Percentiles rank a stretch among this genome's conserved stretches.
Conservation (phyloP, 2,329 filamentous ascomycete species). For the Colletotrichum tofieldiae region DNA sequence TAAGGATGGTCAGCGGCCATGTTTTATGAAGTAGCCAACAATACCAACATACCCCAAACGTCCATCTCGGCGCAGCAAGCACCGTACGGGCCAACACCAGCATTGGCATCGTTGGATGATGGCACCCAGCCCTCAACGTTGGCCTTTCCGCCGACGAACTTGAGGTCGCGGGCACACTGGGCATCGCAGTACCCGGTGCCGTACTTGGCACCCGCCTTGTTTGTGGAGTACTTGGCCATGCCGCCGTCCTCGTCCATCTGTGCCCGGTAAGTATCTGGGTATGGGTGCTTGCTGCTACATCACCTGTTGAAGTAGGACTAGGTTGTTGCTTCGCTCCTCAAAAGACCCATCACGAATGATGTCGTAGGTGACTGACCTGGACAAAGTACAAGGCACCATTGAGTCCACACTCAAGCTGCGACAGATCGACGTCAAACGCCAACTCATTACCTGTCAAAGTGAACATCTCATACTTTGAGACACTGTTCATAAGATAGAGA, state of each 20-base stretch:
- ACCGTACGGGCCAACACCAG: constrained; percentile 64
- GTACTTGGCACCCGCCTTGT: constrained; percentile 64
- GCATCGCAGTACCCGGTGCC: constrained; percentile 70
- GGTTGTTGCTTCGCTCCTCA: background rate
- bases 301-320: background rate
- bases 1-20: constrained; percentile 7
- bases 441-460: constrained; percentile 75
- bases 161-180: constrained; percentile 63
- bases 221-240: constrained; percentile 60
- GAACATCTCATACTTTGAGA: constrained; percentile 73
- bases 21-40: background rate
- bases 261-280: background rate
- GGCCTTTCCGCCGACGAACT: constrained; percentile 64
- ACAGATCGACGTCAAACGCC: constrained; percentile 78
- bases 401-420: constrained; percentile 74
- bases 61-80: constrained; percentile 73
- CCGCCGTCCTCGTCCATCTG: constrained; percentile 69
- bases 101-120: constrained; percentile 66
- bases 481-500: constrained; percentile 72
- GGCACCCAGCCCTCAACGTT: constrained; percentile 62
- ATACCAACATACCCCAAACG: constrained; percentile 66
- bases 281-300: background rate
- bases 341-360: background rate
- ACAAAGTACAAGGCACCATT: constrained; percentile 78
- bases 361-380: constrained; percentile 49